Conservation (phyloP, 2,329 filamentous ascomycete species). For the Akanthomyces muscarius region DNA sequence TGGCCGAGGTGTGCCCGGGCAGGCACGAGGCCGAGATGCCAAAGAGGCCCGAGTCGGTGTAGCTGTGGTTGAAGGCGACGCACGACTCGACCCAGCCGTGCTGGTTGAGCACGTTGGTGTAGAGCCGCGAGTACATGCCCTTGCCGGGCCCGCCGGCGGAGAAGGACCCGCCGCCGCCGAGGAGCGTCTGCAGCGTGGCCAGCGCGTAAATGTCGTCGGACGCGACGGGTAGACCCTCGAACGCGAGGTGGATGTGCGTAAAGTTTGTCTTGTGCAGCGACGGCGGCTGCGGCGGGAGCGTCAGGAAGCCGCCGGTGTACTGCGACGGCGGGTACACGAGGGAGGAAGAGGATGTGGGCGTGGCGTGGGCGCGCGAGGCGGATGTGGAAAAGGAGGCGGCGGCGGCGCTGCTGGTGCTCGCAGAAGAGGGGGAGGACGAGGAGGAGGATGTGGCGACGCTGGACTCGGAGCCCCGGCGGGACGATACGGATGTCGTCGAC, state of each 20-base stretch:
- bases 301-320: slow-evolving; percentile 92
- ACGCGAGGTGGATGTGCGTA: slow-evolving; percentile 91
- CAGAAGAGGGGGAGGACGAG: slow-evolving; percentile 30
- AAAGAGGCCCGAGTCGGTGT: slow-evolving; percentile 92
- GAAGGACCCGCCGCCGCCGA: slow-evolving; percentile 94
- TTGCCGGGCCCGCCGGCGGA: slow-evolving; percentile 95
- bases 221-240: slow-evolving; percentile 87
- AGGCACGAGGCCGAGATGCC: slow-evolving; percentile 86
- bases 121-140: slow-evolving; percentile 97
- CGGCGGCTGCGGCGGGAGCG: slow-evolving; percentile 74
- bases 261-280: slow-evolving; percentile 75
- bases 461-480: slow-evolving; percentile 56
- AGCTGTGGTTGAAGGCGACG: slow-evolving; percentile 94
- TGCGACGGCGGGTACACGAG: slow-evolving; percentile 57
- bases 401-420: slow-evolving; percentile 62
- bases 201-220: slow-evolving; percentile 94
- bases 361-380: slow-evolving; percentile 56
- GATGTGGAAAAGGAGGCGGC: slow-evolving; percentile 84
- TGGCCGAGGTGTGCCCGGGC: slow-evolving; percentile 70
- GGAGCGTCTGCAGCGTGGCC: slow-evolving; percentile 89
- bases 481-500: slow-evolving; percentile 47
- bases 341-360: slow-evolving; percentile 50
- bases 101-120: slow-evolving; percentile 97
- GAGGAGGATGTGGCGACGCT: slow-evolving; percentile 35
- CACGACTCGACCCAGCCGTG: slow-evolving; percentile 97